Percentiles rank a stretch among this genome's conserved stretches.
Evolutionary conservation across 169 alveolate genomes (phyloP).

Genomic region (Perkinsus chesapeaki): DNA sequence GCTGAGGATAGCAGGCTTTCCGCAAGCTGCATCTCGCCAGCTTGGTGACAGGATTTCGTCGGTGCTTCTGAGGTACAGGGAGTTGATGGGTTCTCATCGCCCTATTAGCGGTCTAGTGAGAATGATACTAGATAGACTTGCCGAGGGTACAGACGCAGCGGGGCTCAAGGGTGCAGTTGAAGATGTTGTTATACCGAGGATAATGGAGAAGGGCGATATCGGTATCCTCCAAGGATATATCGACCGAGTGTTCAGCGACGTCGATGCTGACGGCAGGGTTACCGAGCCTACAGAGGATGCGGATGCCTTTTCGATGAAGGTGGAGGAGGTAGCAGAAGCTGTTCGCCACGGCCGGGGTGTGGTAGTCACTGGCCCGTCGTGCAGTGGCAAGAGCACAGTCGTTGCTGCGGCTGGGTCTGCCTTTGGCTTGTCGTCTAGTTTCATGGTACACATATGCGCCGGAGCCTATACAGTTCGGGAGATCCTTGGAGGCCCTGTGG

Average conservation of each 20-base stretch:
- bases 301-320: neutral
- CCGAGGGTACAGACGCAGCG: too few species aligned
- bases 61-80: neutral
- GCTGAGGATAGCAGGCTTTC: neutral
- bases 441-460: neutral
- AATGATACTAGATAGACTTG: neutral
- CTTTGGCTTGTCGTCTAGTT: neutral
- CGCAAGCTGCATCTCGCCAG: neutral
- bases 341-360: neutral
- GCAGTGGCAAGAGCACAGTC: neutral
- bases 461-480: neutral
- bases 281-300: neutral
- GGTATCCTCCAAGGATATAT: too few species aligned
- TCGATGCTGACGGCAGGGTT: neutral
- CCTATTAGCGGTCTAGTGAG: neutral
- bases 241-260: neutral
- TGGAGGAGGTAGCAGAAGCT: neutral
- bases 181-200: neutral
- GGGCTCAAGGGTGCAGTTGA: too few species aligned
- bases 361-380: neutral
- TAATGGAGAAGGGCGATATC: too few species aligned
- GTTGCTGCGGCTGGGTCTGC: neutral
- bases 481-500: neutral
- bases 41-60: neutral
- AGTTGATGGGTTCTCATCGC: neutral